A percentile compares a stretch with the other conserved stretches of the same genome.
These are phyloP conservation scores for Aspergillus sp. DNA, from an alignment of 2,329 filamentous ascomycete genomes.

Conservation along the genomic window DNA sequence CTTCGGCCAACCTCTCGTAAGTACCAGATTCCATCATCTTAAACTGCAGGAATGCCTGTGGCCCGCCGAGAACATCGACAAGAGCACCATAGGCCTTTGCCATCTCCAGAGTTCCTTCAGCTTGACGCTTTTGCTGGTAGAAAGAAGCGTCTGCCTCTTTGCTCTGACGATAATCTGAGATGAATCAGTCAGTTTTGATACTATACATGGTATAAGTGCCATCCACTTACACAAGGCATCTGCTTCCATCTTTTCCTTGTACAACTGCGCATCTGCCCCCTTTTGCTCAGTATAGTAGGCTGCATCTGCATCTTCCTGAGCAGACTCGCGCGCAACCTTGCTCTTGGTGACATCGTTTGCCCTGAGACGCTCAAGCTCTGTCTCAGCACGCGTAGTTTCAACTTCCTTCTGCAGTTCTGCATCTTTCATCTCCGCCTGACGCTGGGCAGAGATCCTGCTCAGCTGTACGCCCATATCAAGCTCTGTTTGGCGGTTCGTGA, in stretches of 20 bases:
- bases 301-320: conserved; percentile 43
- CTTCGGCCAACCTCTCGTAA: conserved; percentile 70
- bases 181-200: conserved; percentile 1
- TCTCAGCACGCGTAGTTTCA: conserved; percentile 69
- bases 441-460: conserved; percentile 67
- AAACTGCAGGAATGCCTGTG: conserved; percentile 73
- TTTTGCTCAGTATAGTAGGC: conserved; percentile 47
- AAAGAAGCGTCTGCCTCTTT: conserved; percentile 35
- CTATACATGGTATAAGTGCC: neutral
- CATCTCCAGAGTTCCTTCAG: conserved; percentile 71
- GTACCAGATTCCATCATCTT: conserved; percentile 83
- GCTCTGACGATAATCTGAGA: conserved; percentile 21
- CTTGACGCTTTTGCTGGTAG: conserved; percentile 63
- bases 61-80: conserved; percentile 68
- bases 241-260: conserved; percentile 37
- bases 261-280: conserved; percentile 48
- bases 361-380: conserved; percentile 74
- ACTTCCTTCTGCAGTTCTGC: conserved; percentile 76
- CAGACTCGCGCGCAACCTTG: conserved; percentile 41
- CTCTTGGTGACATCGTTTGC: conserved; percentile 76
- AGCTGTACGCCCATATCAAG: conserved; percentile 72
- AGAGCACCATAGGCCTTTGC: conserved; percentile 74
- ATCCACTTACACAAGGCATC: conserved; percentile 27
- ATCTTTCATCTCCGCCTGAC: conserved; percentile 69
- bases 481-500: conserved; percentile 67